Percentiles rank a stretch among this genome's conserved stretches.
phyloP scores from a whole-genome alignment of 2,329 filamentous ascomycete species.

The Monilinia aucupariae region DNA sequence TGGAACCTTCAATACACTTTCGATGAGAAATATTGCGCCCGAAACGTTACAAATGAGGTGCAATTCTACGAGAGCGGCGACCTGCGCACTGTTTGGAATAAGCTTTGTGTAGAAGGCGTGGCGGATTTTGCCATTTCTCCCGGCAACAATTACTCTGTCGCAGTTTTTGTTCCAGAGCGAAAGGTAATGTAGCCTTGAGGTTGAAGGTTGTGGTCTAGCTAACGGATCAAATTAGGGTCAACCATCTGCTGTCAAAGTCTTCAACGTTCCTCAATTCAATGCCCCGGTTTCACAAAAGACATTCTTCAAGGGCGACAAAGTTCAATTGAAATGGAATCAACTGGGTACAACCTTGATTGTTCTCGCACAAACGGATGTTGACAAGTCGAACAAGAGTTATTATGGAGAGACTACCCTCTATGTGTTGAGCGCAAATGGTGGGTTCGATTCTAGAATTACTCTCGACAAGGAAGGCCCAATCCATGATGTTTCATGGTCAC shows the following conservation, averaged over 20 bases:
- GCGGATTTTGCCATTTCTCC: slow-evolving; percentile 84
- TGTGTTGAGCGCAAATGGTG: slow-evolving; percentile 83
- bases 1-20: slow-evolving; percentile 97
- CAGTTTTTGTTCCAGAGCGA: slow-evolving; percentile 90
- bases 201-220: slow-evolving; percentile 14
- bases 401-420: slow-evolving; percentile 98
- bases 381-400: slow-evolving; percentile 98
- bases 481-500: slow-evolving; percentile 97
- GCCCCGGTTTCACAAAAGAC: slow-evolving; percentile 90
- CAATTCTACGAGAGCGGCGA: slow-evolving; percentile 93
- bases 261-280: slow-evolving; percentile 82
- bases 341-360: slow-evolving; percentile 88
- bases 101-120: slow-evolving; percentile 86
- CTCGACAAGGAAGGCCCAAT: slow-evolving; percentile 97
- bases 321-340: slow-evolving; percentile 96
- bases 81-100: slow-evolving; percentile 86
- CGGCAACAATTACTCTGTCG: slow-evolving; percentile 84
- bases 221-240: slow-evolving; percentile 59
- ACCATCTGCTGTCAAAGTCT: slow-evolving; percentile 91
- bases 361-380: slow-evolving; percentile 93
- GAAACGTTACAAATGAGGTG: slow-evolving; percentile 92
- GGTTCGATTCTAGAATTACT: slow-evolving; percentile 85
- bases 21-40: slow-evolving; percentile 90
- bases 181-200: slow-evolving; percentile 56
- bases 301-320: slow-evolving; percentile 99